Base-by-base conservation (phyloP, 441 rosid species). In the Codiaeum variegatum region DNA sequence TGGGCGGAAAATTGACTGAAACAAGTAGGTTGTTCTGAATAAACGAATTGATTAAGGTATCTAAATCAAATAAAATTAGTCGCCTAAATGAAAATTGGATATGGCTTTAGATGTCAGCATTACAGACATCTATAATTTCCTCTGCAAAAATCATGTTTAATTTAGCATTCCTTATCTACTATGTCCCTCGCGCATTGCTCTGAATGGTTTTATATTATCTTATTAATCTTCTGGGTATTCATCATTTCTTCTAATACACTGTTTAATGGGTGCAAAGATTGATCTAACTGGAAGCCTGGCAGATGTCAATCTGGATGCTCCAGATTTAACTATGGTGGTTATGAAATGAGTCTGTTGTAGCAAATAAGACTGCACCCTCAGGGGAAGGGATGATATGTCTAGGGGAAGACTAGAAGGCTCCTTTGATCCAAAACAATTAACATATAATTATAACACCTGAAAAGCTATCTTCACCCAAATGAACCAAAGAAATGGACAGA, bases 401-500 rank as follows among this genome's bases (percentile, higher is more conserved):
- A 56, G 59, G 63, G 62, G 12, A 71, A 62, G 34, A 58, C 40
- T 38, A 75, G 58, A 66, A 65, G 62, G 69, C 23, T 54, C 38
- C 15, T 72, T 66, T 26, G 49, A 70, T 59, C 73, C 49, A 64
- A 59, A 21, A 34, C 26, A 52, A 16, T 55, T 24, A 73, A 65
- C 60, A 62, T 23, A 34, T 55, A 44, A 68, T 49, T 70, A 38
- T 40, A 36, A 46, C 32, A 73, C 31, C 2, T 11, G 69, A 58
- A 40, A 23, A 58, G 36, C 58, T 59, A 66, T 61, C 36, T 68
- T 51, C 70, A 28, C 63, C 71, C 58, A 64, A 70, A 76, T 58
- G 52, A 76, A 79, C 69, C 55, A 56, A 32, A 75, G 21, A 69
- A 55, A 79, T 56, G 64, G 70, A 82, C 58, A 31, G 72, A 69